A percentile compares a stretch with the other conserved stretches of the same genome.
These are phyloP conservation scores for Backusella australiensis DNA, from an alignment of 192 early-diverging fungal genomes.

Conservation along the genomic window DNA sequence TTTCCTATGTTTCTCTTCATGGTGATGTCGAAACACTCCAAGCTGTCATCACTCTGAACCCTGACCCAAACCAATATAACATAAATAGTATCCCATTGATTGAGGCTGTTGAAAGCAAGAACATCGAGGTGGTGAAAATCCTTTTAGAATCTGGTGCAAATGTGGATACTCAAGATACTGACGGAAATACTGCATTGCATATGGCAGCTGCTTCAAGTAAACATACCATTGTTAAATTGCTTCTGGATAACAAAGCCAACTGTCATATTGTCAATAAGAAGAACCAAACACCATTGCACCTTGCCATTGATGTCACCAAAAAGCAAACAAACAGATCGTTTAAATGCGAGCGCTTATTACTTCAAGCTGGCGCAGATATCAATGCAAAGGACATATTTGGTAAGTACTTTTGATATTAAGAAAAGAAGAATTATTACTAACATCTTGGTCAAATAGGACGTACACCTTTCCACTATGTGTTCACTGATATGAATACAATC, in stretches of 20 bases:
- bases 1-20: slow-evolving; percentile 7
- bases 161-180: background rate
- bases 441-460: slow-evolving; percentile 29
- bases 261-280: slow-evolving; percentile 21
- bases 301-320: slow-evolving; percentile 47
- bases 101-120: slow-evolving; percentile 12
- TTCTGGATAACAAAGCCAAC: slow-evolving; percentile 44
- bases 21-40: slow-evolving; percentile 12
- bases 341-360: slow-evolving; percentile 43
- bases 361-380: slow-evolving; percentile 42
- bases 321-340: slow-evolving; percentile 43
- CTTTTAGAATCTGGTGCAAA: slow-evolving; percentile 17
- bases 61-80: slow-evolving; percentile 8
- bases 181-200: slow-evolving; percentile 39
- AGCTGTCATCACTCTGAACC: background rate
- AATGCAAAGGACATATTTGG: slow-evolving; percentile 49
- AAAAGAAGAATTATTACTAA: background rate
- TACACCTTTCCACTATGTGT: slow-evolving; percentile 51
- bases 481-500: slow-evolving; percentile 34
- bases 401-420: background rate
- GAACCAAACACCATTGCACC: slow-evolving; percentile 45
- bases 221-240: slow-evolving; percentile 34
- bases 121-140: background rate
- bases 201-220: slow-evolving; percentile 41
- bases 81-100: slow-evolving; percentile 12